Percentiles rank a stretch among this genome's conserved stretches.
phyloP scores from a whole-genome alignment of 805 yeast species.

The Hanseniaspora hatyaiensis region DNA sequence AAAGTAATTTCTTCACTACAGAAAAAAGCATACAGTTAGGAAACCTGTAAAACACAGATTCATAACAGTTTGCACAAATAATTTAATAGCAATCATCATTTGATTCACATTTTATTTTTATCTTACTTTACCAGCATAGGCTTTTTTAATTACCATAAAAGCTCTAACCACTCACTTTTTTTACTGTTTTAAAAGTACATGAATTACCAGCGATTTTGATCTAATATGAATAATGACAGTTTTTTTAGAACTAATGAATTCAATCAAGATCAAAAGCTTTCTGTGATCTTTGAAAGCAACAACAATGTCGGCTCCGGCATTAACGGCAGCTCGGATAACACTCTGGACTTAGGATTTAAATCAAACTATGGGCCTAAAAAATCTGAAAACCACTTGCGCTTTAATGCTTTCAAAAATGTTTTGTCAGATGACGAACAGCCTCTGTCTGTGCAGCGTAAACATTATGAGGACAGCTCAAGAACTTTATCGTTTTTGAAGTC shows the following conservation, averaged over 20 bases:
- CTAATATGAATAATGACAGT: not conserved
- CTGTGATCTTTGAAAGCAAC: not conserved
- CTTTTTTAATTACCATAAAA: too few species aligned
- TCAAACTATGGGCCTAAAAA: not conserved
- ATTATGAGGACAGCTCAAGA: not conserved
- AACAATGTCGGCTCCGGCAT: not conserved
- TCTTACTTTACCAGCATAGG: too few species aligned
- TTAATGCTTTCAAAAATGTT: not conserved
- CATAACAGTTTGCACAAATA: too few species aligned
- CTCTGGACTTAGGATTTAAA: too few species aligned
- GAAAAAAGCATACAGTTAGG: too few species aligned
- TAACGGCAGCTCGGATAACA: too few species aligned
- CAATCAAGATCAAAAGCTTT: not conserved
- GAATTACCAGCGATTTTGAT: not conserved
- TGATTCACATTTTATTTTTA: too few species aligned
- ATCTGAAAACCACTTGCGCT: not conserved
- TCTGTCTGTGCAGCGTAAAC: too few species aligned
- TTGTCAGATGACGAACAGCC: too few species aligned
- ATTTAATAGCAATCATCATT: too few species aligned
- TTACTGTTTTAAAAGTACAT: not conserved
- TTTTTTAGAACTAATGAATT: not conserved
- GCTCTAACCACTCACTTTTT: not conserved
- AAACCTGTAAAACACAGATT: too few species aligned
- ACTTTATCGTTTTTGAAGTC: not conserved
- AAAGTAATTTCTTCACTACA: too few species aligned